These are phyloP conservation scores for Metarhizium humberi DNA, from an alignment of 2,329 filamentous ascomycete genomes.

Conservation along the genomic window DNA sequence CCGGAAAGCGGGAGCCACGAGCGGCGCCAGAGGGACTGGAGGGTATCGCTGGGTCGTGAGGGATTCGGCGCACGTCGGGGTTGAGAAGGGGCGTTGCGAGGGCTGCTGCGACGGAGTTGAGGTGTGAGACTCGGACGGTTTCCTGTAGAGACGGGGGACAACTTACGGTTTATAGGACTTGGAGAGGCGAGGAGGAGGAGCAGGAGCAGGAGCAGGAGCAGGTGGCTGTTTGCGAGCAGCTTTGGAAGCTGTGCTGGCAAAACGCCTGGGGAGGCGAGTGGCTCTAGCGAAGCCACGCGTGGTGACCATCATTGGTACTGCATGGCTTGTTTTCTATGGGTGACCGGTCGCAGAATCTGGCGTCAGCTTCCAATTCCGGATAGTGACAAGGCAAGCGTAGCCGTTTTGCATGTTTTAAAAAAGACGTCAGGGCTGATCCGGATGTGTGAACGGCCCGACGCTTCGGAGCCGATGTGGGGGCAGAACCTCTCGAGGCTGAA, in stretches of 20 bases:
- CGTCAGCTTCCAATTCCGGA: background rate
- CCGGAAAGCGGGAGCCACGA: conserved; percentile 36
- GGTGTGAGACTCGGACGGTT: background rate
- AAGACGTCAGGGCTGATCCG: conserved; percentile 3
- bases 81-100: conserved; percentile 2
- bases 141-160: background rate
- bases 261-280: conserved; percentile 15
- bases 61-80: conserved; percentile 9
- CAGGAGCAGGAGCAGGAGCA: conserved; percentile 9
- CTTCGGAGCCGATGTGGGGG: conserved; percentile 6
- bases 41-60: conserved; percentile 19
- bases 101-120: background rate
- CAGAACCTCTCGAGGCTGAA: background rate
- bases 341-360: background rate
- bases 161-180: conserved; percentile 22
- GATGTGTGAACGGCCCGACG: conserved; percentile 11
- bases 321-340: conserved; percentile 4
- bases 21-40: conserved; percentile 26
- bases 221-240: conserved; percentile 10
- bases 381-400: background rate
- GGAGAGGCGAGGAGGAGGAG: conserved; percentile 14
- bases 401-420: background rate
- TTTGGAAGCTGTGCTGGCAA: conserved; percentile 19
- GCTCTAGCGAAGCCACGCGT: conserved; percentile 17
- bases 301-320: conserved; percentile 19